phyloP scores from a whole-genome alignment of 805 yeast genomes.

The Ogataea populi-albae region DNA sequence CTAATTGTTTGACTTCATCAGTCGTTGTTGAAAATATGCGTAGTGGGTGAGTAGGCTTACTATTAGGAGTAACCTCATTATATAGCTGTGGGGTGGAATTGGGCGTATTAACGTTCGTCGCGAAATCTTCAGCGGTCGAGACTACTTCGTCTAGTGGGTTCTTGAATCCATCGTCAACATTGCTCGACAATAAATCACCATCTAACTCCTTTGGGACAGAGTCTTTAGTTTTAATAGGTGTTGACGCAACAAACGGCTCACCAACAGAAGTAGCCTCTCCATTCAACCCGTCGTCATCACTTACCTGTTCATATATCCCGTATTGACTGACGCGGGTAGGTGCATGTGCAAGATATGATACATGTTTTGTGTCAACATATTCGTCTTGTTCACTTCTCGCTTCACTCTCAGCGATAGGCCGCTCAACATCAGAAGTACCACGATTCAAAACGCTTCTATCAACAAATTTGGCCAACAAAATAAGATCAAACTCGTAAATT shows the following conservation, averaged over 20 bases:
- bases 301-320: constrained; percentile 19
- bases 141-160: too few species aligned
- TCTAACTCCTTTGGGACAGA: not conserved
- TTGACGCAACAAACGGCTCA: constrained; percentile 10
- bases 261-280: not conserved
- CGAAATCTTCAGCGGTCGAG: not conserved
- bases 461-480: constrained; percentile 24
- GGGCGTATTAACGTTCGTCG: not conserved
- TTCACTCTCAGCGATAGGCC: constrained; percentile 1
- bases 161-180: constrained; percentile 4
- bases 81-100: not conserved
- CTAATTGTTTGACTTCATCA: constrained; percentile 9
- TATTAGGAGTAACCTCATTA: constrained; percentile 13
- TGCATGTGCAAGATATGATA: constrained; percentile 11
- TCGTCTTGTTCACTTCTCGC: constrained; percentile 4
- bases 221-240: constrained; percentile 8
- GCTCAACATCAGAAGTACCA: not conserved
- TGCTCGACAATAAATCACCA: not conserved
- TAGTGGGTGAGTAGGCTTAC: constrained; percentile 18
- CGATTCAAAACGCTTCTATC: constrained; percentile 10
- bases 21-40: constrained; percentile 11
- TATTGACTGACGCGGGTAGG: constrained; percentile 19
- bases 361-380: constrained; percentile 14
- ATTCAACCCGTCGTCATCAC: constrained; percentile 13
- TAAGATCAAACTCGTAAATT: constrained; percentile 36